These are phyloP conservation scores for Fusarium nygamai DNA, from an alignment of 2,329 filamentous ascomycete species.

Conservation along the genomic window DNA sequence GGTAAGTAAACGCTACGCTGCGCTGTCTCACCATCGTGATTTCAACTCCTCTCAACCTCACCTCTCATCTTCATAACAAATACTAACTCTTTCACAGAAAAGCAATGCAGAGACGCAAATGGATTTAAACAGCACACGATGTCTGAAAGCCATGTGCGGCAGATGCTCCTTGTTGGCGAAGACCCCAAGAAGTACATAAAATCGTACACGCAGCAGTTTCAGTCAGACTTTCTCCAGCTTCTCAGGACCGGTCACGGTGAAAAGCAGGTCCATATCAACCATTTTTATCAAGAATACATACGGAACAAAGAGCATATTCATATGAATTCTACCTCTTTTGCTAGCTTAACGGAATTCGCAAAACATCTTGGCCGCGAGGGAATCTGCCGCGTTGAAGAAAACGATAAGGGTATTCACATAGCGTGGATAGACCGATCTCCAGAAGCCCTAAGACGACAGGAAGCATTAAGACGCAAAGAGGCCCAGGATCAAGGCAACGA, in stretches of 20 bases:
- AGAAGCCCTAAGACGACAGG: slow-evolving; percentile 81
- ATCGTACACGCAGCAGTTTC: slow-evolving; percentile 83
- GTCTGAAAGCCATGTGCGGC: slow-evolving; percentile 86
- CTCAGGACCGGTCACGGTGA: slow-evolving; percentile 88
- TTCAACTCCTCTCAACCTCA: background rate
- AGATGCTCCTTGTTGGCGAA: slow-evolving; percentile 87
- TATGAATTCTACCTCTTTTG: slow-evolving; percentile 59
- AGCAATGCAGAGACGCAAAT: slow-evolving; percentile 78
- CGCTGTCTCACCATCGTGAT: background rate
- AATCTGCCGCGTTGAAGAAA: slow-evolving; percentile 90
- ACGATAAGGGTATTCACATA: slow-evolving; percentile 84
- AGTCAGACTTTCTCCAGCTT: slow-evolving; percentile 79
- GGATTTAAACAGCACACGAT: slow-evolving; percentile 89
- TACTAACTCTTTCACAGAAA: slow-evolving; percentile 47
- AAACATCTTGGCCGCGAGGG: slow-evolving; percentile 88
- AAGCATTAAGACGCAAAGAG: slow-evolving; percentile 85
- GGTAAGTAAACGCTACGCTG: slow-evolving; percentile 41
- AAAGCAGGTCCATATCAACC: slow-evolving; percentile 88
- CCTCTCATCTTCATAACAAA: background rate
- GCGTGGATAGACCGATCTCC: slow-evolving; percentile 93
- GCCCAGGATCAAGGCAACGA: slow-evolving; percentile 91
- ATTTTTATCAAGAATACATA: slow-evolving; percentile 96
- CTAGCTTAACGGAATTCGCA: slow-evolving; percentile 81
- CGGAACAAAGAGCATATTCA: slow-evolving; percentile 86
- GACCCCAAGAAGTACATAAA: slow-evolving; percentile 86